Evolutionary conservation across 768 basidiomycete genomes (phyloP).

Genomic region (Dioszegia crocea): DNA sequence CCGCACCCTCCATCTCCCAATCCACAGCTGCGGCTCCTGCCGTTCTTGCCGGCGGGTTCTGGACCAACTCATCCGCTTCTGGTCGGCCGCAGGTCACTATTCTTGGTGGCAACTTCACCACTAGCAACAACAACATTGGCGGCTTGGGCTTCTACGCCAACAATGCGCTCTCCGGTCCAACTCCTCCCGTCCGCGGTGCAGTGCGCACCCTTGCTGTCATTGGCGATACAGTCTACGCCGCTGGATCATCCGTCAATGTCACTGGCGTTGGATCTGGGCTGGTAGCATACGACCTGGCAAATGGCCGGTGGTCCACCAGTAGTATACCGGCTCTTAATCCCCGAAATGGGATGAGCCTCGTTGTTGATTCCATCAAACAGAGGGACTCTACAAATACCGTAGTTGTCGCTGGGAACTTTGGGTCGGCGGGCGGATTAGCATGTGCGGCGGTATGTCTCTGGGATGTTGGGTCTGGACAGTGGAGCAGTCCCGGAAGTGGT

Average conservation of each 20-base stretch:
- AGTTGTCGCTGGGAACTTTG: constrained; percentile 83
- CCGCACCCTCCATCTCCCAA: constrained; percentile 61
- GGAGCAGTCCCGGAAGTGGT: constrained; percentile 74
- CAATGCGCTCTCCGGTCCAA: constrained; percentile 59
- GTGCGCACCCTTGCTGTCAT: constrained; percentile 73
- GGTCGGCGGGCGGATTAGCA: constrained; percentile 65
- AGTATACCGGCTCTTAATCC: constrained; percentile 61
- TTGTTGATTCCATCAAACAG: constrained; percentile 68
- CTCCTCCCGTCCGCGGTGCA: constrained; percentile 68
- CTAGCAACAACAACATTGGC: constrained; percentile 55
- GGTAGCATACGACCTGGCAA: constrained; percentile 70
- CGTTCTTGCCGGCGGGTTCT: constrained; percentile 80
- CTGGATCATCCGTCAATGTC: constrained; percentile 58
- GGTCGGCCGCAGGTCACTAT: constrained; percentile 62
- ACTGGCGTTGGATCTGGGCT: constrained; percentile 63
- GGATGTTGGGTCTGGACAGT: constrained; percentile 65
- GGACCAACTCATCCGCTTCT: constrained; percentile 66
- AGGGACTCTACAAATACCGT: constrained; percentile 63
- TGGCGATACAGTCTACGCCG: constrained; percentile 68
- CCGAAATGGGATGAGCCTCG: constrained; percentile 54
- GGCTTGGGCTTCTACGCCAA: constrained; percentile 64
- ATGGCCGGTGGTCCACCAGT: constrained; percentile 61
- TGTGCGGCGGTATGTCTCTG: constrained; percentile 78
- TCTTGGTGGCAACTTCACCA: constrained; percentile 80
- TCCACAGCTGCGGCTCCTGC: constrained; percentile 67